Conservation (phyloP, 2,329 filamentous ascomycete species). For the Endothia cerciana region DNA sequence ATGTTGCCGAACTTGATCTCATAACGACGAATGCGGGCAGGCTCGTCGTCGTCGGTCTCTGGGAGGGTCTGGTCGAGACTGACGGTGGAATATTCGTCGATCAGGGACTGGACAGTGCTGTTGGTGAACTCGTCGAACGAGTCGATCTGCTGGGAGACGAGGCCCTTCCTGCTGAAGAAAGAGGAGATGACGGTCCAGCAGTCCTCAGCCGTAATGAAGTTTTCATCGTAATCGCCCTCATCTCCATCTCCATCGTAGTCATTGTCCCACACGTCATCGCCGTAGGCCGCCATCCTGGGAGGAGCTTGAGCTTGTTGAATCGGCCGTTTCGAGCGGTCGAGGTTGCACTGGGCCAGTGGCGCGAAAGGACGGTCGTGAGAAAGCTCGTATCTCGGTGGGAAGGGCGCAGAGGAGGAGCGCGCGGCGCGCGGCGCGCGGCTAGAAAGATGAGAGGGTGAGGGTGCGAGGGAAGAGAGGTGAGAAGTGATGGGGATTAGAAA, state of each 20-base stretch:
- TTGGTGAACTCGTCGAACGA: constrained; percentile 98
- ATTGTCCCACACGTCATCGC: constrained; percentile 50
- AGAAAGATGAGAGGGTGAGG: not conserved
- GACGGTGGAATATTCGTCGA: constrained; percentile 88
- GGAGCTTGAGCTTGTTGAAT: not conserved
- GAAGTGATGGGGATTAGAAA: constrained; percentile 28
- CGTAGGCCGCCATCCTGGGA: constrained; percentile 58
- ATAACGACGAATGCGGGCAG: constrained; percentile 86
- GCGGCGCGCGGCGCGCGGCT: too few relatives aligned
- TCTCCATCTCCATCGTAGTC: constrained; percentile 56
- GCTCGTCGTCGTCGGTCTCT: constrained; percentile 73
- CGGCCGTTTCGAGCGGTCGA: not conserved
- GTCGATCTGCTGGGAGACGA: constrained; percentile 96
- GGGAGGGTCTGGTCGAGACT: constrained; percentile 93
- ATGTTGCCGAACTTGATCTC: constrained; percentile 94
- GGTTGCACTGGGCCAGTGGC: not conserved
- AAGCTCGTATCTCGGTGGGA: not conserved
- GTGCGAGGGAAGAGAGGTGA: constrained; percentile 1
- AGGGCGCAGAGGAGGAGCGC: not conserved
- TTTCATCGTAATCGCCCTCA: constrained; percentile 68
- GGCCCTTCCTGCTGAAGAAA: constrained; percentile 94
- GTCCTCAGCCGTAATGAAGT: constrained; percentile 89
- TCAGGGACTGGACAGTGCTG: constrained; percentile 91
- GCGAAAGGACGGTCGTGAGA: not conserved
- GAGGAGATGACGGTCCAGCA: constrained; percentile 98